Conservation (phyloP, 179 eudicot genomes). For the Actinidia arguta region DNA sequence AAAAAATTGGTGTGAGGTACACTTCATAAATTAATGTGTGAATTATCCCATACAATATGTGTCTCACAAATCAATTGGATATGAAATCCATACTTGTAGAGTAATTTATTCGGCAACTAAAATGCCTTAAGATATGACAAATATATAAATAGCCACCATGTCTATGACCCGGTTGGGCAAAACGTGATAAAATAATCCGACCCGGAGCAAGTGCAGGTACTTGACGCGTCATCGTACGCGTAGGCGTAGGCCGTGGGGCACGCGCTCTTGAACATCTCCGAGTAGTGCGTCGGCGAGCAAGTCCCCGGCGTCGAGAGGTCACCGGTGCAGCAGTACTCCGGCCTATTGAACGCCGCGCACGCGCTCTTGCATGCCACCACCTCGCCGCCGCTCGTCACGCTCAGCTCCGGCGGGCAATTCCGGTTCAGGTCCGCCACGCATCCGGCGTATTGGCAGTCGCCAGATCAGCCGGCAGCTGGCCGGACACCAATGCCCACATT, state of each 20-base stretch:
- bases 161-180: constrained; percentile 45
- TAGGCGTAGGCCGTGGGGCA: constrained; percentile 83
- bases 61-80: too few species aligned
- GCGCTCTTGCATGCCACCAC: constrained; percentile 78
- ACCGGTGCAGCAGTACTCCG: constrained; percentile 78
- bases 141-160: neutral
- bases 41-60: too few species aligned
- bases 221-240: constrained; percentile 77
- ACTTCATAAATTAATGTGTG: too few species aligned
- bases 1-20: too few species aligned
- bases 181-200: constrained; percentile 72
- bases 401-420: constrained; percentile 61
- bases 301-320: constrained; percentile 57
- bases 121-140: neutral
- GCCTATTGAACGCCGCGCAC: constrained; percentile 54
- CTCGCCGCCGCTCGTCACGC: constrained; percentile 30
- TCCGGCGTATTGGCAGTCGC: constrained; percentile 69
- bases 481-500: constrained; percentile 63
- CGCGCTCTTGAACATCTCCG: constrained; percentile 67
- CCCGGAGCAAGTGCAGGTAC: constrained; percentile 74
- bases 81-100: too few species aligned
- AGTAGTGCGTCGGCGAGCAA: constrained; percentile 64
- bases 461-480: constrained; percentile 52
- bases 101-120: too few species aligned
- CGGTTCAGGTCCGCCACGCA: constrained; percentile 61